Evolutionary conservation across 345 rosid genomes (phyloP).

Genomic region (Arabidopsis arenosa): DNA sequence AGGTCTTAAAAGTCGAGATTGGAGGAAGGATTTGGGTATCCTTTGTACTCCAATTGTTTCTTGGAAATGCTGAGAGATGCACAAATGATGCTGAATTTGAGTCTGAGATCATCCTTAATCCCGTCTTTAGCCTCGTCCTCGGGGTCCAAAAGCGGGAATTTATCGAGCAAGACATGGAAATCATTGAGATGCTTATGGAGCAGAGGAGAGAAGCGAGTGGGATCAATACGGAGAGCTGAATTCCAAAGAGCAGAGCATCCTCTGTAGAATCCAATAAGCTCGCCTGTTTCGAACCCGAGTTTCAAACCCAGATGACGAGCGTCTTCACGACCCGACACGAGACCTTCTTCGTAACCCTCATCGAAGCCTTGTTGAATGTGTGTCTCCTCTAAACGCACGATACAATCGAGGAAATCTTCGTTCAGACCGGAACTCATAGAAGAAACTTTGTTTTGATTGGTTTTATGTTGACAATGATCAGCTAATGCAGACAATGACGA

Average conservation of each 20-base stretch:
- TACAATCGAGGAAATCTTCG: slow-evolving; percentile 62
- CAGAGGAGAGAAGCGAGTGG: slow-evolving; percentile 57
- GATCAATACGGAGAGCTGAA: slow-evolving; percentile 56
- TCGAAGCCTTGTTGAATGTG: slow-evolving; percentile 67
- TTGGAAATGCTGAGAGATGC: slow-evolving; percentile 62
- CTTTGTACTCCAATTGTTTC: slow-evolving; percentile 64
- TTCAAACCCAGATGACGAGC: slow-evolving; percentile 51
- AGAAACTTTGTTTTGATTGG: neutral
- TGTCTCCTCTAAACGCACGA: slow-evolving; percentile 63
- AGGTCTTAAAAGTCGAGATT: slow-evolving; percentile 61
- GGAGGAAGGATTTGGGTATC: slow-evolving; percentile 60
- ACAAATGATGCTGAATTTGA: slow-evolving; percentile 70
- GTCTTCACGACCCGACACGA: slow-evolving; percentile 63
- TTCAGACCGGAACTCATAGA: neutral
- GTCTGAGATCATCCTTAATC: slow-evolving; percentile 60
- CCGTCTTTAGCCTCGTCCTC: slow-evolving; percentile 68
- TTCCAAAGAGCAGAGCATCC: slow-evolving; percentile 79
- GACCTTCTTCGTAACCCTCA: slow-evolving; percentile 60
- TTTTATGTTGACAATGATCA: neutral
- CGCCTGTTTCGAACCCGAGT: slow-evolving; percentile 81
- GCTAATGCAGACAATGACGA: neutral
- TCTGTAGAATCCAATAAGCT: slow-evolving; percentile 77
- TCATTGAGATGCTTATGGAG: slow-evolving; percentile 61
- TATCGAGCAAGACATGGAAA: slow-evolving; percentile 62
- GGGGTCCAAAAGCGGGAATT: slow-evolving; percentile 64